Conservation (phyloP, 2,329 filamentous ascomycete species). For the Ceratocystis huliohia region DNA sequence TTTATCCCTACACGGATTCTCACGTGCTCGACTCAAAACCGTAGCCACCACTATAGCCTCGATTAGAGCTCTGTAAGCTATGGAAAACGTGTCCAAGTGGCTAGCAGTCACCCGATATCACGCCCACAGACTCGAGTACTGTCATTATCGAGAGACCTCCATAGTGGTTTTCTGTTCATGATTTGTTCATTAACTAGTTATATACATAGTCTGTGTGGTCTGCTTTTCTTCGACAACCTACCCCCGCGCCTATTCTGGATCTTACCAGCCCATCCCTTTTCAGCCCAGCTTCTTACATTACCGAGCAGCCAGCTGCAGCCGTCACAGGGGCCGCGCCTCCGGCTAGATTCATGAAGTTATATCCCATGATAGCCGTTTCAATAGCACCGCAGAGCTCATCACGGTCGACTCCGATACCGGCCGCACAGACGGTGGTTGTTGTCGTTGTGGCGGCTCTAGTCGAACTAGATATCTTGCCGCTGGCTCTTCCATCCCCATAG, state of each 20-base stretch:
- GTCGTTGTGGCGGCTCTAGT: background rate
- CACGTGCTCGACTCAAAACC: too few species aligned
- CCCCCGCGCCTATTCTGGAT: background rate
- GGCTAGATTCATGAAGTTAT: constrained; percentile 17
- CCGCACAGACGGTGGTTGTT: background rate
- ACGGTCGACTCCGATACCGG: background rate
- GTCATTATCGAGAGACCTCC: constrained; percentile 2
- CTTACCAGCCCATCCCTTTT: background rate
- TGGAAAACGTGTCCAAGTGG: constrained; percentile 14
- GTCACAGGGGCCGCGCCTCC: constrained; percentile 16
- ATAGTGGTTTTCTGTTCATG: background rate
- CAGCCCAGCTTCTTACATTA: constrained; percentile 11
- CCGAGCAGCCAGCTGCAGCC: constrained; percentile 13
- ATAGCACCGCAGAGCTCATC: constrained; percentile 14
- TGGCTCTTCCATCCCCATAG: background rate
- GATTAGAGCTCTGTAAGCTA: too few species aligned
- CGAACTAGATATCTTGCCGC: background rate
- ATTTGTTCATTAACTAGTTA: too few species aligned
- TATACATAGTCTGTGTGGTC: background rate
- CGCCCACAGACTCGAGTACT: constrained; percentile 14
- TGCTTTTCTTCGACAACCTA: too few species aligned
- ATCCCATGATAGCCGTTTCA: constrained; percentile 17
- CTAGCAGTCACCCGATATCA: constrained; percentile 15
- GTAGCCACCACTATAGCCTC: too few species aligned
- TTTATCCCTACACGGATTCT: too few species aligned